Conservation (phyloP, 2,329 filamentous ascomycete genomes). For the Clarireedia hainanense region DNA sequence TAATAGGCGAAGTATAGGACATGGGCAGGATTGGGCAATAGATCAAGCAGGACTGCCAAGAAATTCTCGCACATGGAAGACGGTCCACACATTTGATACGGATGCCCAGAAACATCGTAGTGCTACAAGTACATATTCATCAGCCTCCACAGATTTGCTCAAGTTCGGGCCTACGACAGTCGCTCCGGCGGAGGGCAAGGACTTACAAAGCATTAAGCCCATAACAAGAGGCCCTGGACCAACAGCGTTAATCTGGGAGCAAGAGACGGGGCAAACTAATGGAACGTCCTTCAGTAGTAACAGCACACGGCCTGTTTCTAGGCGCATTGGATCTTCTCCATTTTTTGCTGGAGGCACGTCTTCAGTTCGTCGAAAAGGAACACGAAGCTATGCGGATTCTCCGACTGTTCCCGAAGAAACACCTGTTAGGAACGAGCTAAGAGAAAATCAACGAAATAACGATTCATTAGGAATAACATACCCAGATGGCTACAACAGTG, state of each 20-base stretch:
- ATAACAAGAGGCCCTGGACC: conserved; percentile 13
- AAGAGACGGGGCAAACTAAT: conserved; percentile 3
- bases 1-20: conserved; percentile 19
- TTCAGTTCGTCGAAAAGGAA: conserved; percentile 13
- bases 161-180: conserved; percentile 9
- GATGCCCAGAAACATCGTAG: conserved; percentile 14
- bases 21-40: conserved; percentile 19
- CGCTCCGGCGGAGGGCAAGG: conserved; percentile 16
- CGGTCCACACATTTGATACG: conserved; percentile 11
- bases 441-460: conserved; percentile 12
- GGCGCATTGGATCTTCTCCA: conserved; percentile 22
- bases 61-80: conserved; percentile 22
- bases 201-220: conserved; percentile 7
- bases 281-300: conserved; percentile 8
- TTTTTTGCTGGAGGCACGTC: conserved; percentile 21
- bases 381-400: conserved; percentile 20
- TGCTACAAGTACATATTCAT: conserved; percentile 8
- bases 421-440: conserved; percentile 8
- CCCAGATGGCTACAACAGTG: conserved; percentile 20
- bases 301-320: conserved; percentile 17
- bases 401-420: conserved; percentile 24
- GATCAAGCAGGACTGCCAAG: conserved; percentile 3
- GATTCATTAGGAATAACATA: conserved; percentile 17
- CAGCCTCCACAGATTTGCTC: background rate
- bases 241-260: conserved; percentile 1